phyloP scores from a whole-genome alignment of 176 grass and related monocot species.

The maize (Zea mays) region DNA sequence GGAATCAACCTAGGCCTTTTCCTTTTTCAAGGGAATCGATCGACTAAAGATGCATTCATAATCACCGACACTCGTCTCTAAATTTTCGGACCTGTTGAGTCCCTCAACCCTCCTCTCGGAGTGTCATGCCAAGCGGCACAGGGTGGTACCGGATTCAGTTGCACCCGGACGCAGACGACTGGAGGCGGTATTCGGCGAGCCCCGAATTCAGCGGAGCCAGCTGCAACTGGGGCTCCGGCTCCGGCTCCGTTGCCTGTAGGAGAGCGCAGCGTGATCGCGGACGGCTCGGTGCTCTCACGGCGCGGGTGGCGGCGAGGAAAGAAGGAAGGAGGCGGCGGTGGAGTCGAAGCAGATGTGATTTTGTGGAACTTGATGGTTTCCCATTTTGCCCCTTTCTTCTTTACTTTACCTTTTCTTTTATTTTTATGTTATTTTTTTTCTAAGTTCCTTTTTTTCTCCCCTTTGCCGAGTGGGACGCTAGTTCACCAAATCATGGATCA shows the following conservation, averaged over 20 bases:
- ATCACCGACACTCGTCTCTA: background rate
- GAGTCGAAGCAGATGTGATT: constrained; percentile 30
- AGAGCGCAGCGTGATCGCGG: background rate
- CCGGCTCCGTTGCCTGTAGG: background rate
- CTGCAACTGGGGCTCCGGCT: background rate
- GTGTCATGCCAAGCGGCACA: background rate
- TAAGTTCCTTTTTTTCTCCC: background rate
- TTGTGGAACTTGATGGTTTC: constrained; percentile 15
- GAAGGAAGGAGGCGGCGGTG: background rate
- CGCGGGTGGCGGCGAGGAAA: background rate
- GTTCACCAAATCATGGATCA: no score
- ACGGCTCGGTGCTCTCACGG: background rate
- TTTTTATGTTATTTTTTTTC: background rate
- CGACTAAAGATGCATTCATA: background rate
- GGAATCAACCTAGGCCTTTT: background rate
- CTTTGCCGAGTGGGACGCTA: background rate
- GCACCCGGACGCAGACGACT: constrained; percentile 18
- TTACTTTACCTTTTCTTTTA: background rate
- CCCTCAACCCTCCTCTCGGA: background rate
- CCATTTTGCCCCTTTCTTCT: background rate
- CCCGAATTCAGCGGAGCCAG: background rate
- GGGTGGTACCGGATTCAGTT: background rate
- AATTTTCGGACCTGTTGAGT: constrained; percentile 4
- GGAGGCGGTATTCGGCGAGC: background rate
- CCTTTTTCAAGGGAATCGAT: background rate